phyloP scores from a whole-genome alignment of 768 basidiomycete genomes.

The Scleroderma bovista region DNA sequence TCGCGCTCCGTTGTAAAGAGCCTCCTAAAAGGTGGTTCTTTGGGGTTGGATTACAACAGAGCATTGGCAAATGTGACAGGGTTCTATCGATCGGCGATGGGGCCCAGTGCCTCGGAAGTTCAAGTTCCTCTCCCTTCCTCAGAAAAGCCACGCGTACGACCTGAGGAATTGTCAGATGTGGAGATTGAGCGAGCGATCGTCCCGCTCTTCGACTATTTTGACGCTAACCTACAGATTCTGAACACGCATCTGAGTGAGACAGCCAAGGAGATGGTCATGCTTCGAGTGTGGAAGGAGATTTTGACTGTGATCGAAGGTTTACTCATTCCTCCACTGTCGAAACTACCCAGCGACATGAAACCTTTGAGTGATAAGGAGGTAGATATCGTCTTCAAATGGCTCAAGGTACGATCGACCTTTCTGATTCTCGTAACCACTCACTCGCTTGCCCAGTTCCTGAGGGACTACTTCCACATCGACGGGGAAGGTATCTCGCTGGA shows the following conservation, averaged over 20 bases:
- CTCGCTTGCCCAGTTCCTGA: constrained; percentile 59
- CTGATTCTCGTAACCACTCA: background rate
- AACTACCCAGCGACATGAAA: constrained; percentile 83
- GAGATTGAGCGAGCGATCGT: constrained; percentile 92
- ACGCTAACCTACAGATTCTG: constrained; percentile 85
- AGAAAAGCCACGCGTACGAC: constrained; percentile 74
- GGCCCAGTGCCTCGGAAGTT: constrained; percentile 60
- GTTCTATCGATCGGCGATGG: constrained; percentile 75
- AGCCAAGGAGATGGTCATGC: constrained; percentile 90
- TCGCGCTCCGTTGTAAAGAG: constrained; percentile 73
- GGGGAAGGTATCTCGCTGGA: constrained; percentile 89
- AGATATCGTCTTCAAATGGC: constrained; percentile 98
- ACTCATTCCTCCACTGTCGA: constrained; percentile 86
- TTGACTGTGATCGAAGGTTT: constrained; percentile 79
- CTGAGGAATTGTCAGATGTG: constrained; percentile 82
- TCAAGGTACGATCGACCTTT: constrained; percentile 55
- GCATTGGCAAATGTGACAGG: constrained; percentile 78
- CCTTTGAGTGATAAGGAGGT: constrained; percentile 93
- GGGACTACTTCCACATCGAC: constrained; percentile 91
- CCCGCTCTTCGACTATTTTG: constrained; percentile 94
- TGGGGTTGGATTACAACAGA: constrained; percentile 80
- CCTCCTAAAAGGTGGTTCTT: constrained; percentile 56
- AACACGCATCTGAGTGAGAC: constrained; percentile 82
- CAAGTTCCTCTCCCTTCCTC: constrained; percentile 68
- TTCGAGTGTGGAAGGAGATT: constrained; percentile 94